Base-by-base conservation (phyloP, 169 alveolate species). In the Babesia bovis region DNA sequence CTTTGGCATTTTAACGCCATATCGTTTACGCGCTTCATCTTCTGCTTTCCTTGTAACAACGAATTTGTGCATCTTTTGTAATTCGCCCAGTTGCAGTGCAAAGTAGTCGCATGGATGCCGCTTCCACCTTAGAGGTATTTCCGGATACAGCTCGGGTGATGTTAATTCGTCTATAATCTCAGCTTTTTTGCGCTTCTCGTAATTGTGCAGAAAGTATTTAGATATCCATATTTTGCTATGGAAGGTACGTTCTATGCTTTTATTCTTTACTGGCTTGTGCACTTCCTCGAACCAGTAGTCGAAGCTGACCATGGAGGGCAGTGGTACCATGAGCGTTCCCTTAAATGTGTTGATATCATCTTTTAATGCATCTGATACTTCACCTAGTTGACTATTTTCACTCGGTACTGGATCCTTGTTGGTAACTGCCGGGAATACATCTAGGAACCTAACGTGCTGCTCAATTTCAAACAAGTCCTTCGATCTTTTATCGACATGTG, bases 251-350 rank as follows among this genome's bases (percentile, higher is more conserved):
- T 81, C 81, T 35, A 81, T 81, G 28, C 32, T 45, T 23, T 44
- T 49, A 51, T 53, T 71, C 32, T 72, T 70, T 44, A 71, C 74
- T 7, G 84, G 88, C 23, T 65, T 71, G 74, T 81, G 77, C 13
- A 55, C 72, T 68, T 81, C 88, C 81, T 81, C 84, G 51, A 81
- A 81, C 88, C 88, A 81, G 61, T 69, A 81, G 47, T 81, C 88
- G 51, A 70, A 81, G 65, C 84, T 72, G 19, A 81, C 88, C 42
- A 59, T 9, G 23, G 35, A 40, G n/a, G 88, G 88, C 7, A 81
- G 40, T 17, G 88, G 88, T 26, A 81, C 74, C 84, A 81, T 69
- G 32, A 81, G 33, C 30, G 71, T 32, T 15, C 84, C 84, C 25
- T 40, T 71, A 42, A 81, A 81, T 21, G 58, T 65, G 51, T 30